These are phyloP conservation scores for Fusarium sarcochroum DNA, from an alignment of 2,329 filamentous ascomycete species.

Conservation along the genomic window DNA sequence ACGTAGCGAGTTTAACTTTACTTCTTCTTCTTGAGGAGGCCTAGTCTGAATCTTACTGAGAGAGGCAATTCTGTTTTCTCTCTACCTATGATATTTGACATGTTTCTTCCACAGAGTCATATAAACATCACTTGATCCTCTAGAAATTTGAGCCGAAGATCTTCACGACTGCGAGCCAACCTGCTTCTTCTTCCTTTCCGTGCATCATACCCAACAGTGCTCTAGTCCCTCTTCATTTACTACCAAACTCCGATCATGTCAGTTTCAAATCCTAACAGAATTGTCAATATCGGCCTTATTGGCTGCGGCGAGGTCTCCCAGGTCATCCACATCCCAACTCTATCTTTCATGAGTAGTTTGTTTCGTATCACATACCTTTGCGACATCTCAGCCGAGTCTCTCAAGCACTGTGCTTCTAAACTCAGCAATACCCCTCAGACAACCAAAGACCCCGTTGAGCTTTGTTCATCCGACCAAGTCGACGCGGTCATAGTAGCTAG, in stretches of 20 bases:
- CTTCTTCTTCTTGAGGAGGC: no score
- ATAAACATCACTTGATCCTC: no score
- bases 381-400: constrained; percentile 60
- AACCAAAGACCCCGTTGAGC: constrained; percentile 56
- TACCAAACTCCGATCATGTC: neutral
- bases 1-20: no score
- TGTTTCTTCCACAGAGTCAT: no score
- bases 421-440: constrained; percentile 43
- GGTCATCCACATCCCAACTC: constrained; percentile 66
- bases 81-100: no score
- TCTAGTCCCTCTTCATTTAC: no score
- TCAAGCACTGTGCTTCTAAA: constrained; percentile 46
- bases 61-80: no score
- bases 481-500: constrained; percentile 69
- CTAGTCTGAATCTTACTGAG: no score
- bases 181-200: no score
- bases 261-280: neutral
- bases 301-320: constrained; percentile 51
- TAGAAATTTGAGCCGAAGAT: no score
- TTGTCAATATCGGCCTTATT: constrained; percentile 7
- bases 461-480: constrained; percentile 60
- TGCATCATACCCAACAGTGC: no score
- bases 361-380: constrained; percentile 65
- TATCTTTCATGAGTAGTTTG: constrained; percentile 59
- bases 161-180: no score